These are phyloP conservation scores for Rosa lucieae DNA, from an alignment of 306 rosid species.

Conservation along the genomic window DNA sequence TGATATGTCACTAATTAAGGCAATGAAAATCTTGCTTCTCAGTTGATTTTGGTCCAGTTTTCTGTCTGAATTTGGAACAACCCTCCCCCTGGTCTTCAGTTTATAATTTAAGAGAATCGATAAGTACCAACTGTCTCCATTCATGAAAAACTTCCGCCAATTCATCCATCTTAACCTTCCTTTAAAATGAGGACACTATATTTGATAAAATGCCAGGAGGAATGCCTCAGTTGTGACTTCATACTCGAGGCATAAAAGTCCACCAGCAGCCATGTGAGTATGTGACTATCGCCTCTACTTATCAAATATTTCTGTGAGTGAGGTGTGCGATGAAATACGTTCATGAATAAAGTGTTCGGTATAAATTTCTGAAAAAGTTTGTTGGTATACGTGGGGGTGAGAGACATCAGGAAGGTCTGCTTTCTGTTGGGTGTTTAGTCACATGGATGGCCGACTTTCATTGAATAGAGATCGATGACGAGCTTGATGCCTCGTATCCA, in stretches of 20 bases:
- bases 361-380: neutral
- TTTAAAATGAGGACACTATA: neutral
- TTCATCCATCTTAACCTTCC: neutral
- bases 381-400: conserved; percentile 10
- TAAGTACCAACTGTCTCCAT: neutral
- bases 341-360: neutral
- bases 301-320: neutral
- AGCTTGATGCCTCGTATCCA: neutral
- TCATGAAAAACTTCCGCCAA: neutral
- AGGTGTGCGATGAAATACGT: neutral
- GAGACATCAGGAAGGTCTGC: conserved; percentile 15
- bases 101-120: neutral
- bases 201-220: neutral
- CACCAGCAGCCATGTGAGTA: no score
- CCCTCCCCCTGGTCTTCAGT: neutral
- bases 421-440: conserved; percentile 27
- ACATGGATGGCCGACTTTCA: conserved; percentile 37
- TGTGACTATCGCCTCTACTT: no score
- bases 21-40: neutral
- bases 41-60: neutral
- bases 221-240: neutral
- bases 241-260: neutral
- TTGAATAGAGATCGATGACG: conserved; percentile 12
- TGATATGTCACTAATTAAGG: neutral
- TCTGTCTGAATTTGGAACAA: neutral